A percentile compares a stretch with the other conserved stretches of the same genome.
Conservation (phyloP, 2,329 filamentous ascomycete genomes). For the Microascus cirrosus region DNA sequence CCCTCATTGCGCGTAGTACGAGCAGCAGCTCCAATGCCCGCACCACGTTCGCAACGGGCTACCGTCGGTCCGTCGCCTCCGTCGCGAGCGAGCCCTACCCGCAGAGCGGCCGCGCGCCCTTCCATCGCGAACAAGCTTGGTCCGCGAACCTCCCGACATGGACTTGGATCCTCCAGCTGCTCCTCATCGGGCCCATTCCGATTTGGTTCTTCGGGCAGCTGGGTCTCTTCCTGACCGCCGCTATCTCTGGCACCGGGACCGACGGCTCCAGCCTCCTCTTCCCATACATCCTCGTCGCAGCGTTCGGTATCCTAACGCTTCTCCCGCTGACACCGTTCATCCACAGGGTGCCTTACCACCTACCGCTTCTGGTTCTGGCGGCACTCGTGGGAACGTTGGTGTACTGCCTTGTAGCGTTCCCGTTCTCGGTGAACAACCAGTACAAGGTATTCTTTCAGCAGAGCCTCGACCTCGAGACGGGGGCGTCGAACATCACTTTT, state of each 20-base stretch:
- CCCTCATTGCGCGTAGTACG: background rate
- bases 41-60: slow-evolving; percentile 41
- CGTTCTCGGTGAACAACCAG: slow-evolving; percentile 68
- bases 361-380: slow-evolving; percentile 65
- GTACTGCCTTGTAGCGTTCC: slow-evolving; percentile 81
- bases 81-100: slow-evolving; percentile 7
- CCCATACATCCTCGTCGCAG: slow-evolving; percentile 60
- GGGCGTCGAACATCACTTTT: slow-evolving; percentile 58
- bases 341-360: slow-evolving; percentile 72
- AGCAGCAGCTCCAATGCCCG: background rate
- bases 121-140: slow-evolving; percentile 64
- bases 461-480: slow-evolving; percentile 62
- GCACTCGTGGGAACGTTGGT: slow-evolving; percentile 66
- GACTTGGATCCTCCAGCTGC: slow-evolving; percentile 81
- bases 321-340: slow-evolving; percentile 74
- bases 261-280: slow-evolving; percentile 67
- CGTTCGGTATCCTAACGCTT: slow-evolving; percentile 60
- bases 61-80: slow-evolving; percentile 34
- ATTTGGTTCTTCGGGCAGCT: slow-evolving; percentile 70
- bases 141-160: slow-evolving; percentile 67
- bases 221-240: slow-evolving; percentile 59
- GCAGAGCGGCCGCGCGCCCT: background rate
- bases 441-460: slow-evolving; percentile 87
- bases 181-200: slow-evolving; percentile 67
- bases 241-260: slow-evolving; percentile 68